Base-by-base conservation (phyloP, 2,329 filamentous ascomycete species). In the Exophiala dermatitidis region DNA sequence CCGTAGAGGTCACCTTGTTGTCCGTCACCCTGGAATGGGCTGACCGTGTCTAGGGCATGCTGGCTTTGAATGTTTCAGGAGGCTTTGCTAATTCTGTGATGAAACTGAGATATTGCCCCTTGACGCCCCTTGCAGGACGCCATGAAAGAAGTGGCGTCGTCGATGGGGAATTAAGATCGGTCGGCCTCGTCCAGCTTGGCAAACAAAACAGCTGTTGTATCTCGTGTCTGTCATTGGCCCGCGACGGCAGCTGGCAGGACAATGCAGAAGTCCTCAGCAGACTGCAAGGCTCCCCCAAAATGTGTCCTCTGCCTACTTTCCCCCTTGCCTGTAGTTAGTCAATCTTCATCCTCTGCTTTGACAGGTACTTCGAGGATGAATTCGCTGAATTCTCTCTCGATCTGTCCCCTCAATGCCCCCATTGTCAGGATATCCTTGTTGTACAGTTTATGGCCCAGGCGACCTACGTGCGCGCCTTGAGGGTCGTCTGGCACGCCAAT, bases 351-450 rank as follows among this genome's bases (percentile, higher is more conserved):
- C 26, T 55, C 53, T n/a, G 47, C 45, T 40, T 55, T 55, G 40
- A 48, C 38, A 9, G 53, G 48, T 8, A 55, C 33, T 12, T 49
- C 40, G 38, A 55, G 36, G 31, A 37, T 34, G 19, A 52, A 55
- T 19, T 52, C 48, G 5, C 36, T 29, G 8, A 41, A 52, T 6
- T 71, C 63, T 1, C 71, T 59, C 36, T 74, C 67, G 2, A 77
- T 48, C 1, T 59, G 51, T 1, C 72, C 74, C n/a, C 69, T 66
- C 19, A 77, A 60, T 40, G 76, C 71, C 49, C 71, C 71, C 38
- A 69, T 64, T 0, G 69, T 65, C 8, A 78, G 58, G 2, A 77
- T 60, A 34, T 74, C 71, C 57, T 70, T 74, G n/a, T 64, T 65
- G 46, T 70, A 76, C 43, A 71, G 68, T 4, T 48, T 61, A n/a